Base-by-base conservation (phyloP, 1,139 yeast genomes). In the Hemisphaericaspora lyxosophila region DNA sequence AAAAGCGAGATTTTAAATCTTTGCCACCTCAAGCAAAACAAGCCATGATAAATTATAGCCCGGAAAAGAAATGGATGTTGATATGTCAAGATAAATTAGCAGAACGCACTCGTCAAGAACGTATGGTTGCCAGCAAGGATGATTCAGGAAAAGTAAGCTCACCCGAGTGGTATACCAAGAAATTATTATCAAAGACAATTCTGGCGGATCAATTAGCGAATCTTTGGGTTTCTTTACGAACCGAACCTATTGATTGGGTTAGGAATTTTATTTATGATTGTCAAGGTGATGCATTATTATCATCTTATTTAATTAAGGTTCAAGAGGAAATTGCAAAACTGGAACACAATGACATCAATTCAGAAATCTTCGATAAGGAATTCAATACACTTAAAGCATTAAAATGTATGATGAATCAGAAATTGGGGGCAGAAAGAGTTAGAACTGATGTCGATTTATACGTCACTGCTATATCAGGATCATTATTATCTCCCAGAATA, bases 201-300 rank as follows among this genome's bases (percentile, higher is more conserved):
- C 71, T 86, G 5, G 69, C 82, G 3, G 78, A 78, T 36, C 90
- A 89, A 55, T 67, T 92, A 50, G 87, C 85, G 33, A 86, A 86
- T 50, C 71, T 92, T 40, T 88, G 95, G 85, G 96, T 92, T 4
- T 87, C 95, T 31, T 67, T 92, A 34, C 77, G 97, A 46, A 88
- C 97, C 0, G 97, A 90, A 57, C 95, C 95, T 30, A 75, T 92
- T 30, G 83, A 77, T 43, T 92, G 98, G 98, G 96, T 90, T 1
- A 75, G 83, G 41, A 77, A 73, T 25, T 92, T 92, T 45, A 66
- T 71, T 45, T 73, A 88, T 40, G 85, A 81, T 42, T 78, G 81
- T 41, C 97, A 92, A 59, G 98, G 98, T 33, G 96, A 88, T 44
- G 80, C 88, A 2, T 90, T 95, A 1, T 72, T 92, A 40, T 64